Conservation (phyloP, 2,329 filamentous ascomycete species). For the Teratosphaeria destructans region DNA sequence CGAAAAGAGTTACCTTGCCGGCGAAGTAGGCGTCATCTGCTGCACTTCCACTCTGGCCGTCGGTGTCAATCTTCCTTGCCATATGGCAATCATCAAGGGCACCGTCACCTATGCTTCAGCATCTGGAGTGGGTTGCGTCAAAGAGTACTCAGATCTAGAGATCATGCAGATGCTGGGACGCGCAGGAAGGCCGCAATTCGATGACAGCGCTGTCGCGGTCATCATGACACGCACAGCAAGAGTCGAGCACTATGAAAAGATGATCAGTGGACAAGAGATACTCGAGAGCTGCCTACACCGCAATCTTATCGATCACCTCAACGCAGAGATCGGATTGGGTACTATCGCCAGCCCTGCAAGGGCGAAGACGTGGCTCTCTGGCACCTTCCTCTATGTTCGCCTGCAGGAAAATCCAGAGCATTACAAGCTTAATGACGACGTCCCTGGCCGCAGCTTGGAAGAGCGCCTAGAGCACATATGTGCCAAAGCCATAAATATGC, state of each 20-base stretch:
- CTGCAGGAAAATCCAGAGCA: constrained; percentile 59
- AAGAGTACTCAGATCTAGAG: constrained; percentile 72
- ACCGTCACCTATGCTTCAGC: constrained; percentile 55
- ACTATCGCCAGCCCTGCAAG: constrained; percentile 55
- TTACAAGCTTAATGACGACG: constrained; percentile 54
- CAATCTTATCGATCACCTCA: constrained; percentile 73
- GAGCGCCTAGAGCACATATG: constrained; percentile 61
- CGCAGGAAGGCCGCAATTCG: constrained; percentile 75
- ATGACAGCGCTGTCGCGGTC: constrained; percentile 62
- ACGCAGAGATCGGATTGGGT: constrained; percentile 70
- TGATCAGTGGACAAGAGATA: constrained; percentile 62
- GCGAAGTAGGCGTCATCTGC: constrained; percentile 70
- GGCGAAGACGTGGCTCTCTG: constrained; percentile 62
- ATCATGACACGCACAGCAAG: constrained; percentile 66
- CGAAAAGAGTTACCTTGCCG: constrained; percentile 57
- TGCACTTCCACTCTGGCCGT: constrained; percentile 79
- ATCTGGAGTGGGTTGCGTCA: constrained; percentile 17
- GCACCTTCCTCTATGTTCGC: constrained; percentile 70
- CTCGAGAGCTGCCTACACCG: constrained; percentile 70
- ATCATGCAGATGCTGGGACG: constrained; percentile 87
- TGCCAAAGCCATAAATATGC: constrained; percentile 53
- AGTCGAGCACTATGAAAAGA: constrained; percentile 56
- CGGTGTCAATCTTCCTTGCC: constrained; percentile 73
- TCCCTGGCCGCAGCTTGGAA: constrained; percentile 44
- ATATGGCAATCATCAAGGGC: constrained; percentile 74